Conservation (phyloP, 768 basidiomycete genomes). For the Coprinopsis sp. region DNA sequence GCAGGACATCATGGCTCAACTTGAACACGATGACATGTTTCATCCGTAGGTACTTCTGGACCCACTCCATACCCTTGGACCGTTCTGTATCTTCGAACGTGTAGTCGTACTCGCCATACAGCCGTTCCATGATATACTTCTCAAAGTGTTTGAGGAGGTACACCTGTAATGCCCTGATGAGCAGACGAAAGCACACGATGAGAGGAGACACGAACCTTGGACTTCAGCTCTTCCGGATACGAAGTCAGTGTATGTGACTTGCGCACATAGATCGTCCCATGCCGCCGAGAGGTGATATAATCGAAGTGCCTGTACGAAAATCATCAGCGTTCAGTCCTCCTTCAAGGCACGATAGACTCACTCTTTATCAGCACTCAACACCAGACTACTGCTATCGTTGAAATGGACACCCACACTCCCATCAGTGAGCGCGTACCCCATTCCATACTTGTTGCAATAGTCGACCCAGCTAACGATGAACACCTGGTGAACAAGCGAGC, state of each 20-base stretch:
- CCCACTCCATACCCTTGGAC: conserved; percentile 88
- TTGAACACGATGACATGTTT: conserved; percentile 97
- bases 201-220: too few species aligned
- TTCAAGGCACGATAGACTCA: conserved; percentile 35
- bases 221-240: conserved; percentile 81
- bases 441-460: conserved; percentile 99
- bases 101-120: conserved; percentile 83
- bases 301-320: conserved; percentile 70
- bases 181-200: too few species aligned
- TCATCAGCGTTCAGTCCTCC: conserved; percentile 8
- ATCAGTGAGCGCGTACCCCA: conserved; percentile 96
- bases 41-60: conserved; percentile 93
- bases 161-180: too few species aligned
- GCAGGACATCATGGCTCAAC: conserved; percentile 91
- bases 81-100: conserved; percentile 66
- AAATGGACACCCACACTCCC: conserved; percentile 94
- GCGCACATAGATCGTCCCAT: conserved; percentile 64
- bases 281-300: conserved; percentile 67
- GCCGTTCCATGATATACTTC: conserved; percentile 85
- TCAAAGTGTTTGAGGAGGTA: conserved; percentile 94
- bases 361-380: conserved; percentile 85
- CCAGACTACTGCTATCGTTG: conserved; percentile 87
- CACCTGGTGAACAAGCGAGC: too few species aligned
- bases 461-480: conserved; percentile 99
- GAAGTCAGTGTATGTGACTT: conserved; percentile 64